phyloP scores from a whole-genome alignment of 352 stramenopile genomes.

The Stephanocyclus meneghinianus region DNA sequence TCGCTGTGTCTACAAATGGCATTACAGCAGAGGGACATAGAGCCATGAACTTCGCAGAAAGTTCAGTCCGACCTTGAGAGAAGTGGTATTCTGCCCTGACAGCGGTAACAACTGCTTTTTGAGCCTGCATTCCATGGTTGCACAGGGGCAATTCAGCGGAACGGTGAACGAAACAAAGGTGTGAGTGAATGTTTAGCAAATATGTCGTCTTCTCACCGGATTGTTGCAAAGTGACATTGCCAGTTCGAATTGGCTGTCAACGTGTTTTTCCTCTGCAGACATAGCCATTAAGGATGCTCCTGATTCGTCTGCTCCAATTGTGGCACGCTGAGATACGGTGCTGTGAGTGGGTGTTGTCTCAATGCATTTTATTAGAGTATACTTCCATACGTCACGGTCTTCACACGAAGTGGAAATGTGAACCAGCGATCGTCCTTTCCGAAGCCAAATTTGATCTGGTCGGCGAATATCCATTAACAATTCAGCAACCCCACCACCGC shows the following conservation, averaged over 20 bases:
- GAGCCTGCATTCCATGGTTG: constrained; percentile 16
- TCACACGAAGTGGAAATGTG: constrained; percentile 81
- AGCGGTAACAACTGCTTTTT: constrained; percentile 80
- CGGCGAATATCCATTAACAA: constrained; percentile 78
- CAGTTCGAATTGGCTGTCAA: constrained; percentile 81
- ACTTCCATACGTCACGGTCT: constrained; percentile 82
- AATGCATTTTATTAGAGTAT: constrained; percentile 70
- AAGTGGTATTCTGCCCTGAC: constrained; percentile 80
- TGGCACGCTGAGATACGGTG: constrained; percentile 1
- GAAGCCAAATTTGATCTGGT: constrained; percentile 82
- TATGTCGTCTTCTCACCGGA: constrained; percentile 27
- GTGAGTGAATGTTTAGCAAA: constrained; percentile 4
- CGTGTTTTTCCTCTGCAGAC: constrained; percentile 72
- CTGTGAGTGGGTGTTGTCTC: constrained; percentile 19
- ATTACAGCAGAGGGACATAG: constrained; percentile 69
- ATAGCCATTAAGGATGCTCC: constrained; percentile 15
- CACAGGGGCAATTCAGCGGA: background rate
- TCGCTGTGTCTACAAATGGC: constrained; percentile 74
- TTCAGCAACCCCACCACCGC: constrained; percentile 47
- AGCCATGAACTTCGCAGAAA: constrained; percentile 77
- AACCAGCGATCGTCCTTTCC: constrained; percentile 69
- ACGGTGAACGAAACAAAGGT: background rate
- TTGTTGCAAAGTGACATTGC: constrained; percentile 77
- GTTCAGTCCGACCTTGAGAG: constrained; percentile 62
- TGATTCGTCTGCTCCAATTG: constrained; percentile 4